Base-by-base conservation (phyloP, 306 rosid species). In the Dryas drummondii region DNA sequence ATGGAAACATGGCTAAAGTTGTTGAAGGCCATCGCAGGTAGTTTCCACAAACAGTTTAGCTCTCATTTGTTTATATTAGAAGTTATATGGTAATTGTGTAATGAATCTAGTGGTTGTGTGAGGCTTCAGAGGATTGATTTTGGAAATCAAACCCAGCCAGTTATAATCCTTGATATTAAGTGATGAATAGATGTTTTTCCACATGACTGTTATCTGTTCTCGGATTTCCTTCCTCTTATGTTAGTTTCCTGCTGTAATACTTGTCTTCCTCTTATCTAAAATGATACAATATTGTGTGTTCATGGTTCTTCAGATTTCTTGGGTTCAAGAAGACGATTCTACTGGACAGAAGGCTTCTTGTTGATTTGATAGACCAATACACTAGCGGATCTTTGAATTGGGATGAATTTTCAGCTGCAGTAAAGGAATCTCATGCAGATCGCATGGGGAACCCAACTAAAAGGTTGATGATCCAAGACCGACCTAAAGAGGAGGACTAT, bases 21-120 rank as follows among this genome's bases (percentile, higher is more conserved):
- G 99, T 94, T 62, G 99, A 90, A 82, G 99, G 99, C 76, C 97
- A 94, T 74, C 99, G 99, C 85, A 90, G 99, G 99, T 94, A 90
- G 4, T 63, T 55, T 72, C 40, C 82, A 32, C 41, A 50, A 14
- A 59, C 26, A 66, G 2, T 63, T 41, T 9, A 15, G 49, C 45
- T 60, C 4, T 12, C 46, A 46, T 56, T 52, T n/a, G 62, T 66
- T 53, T 41, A 59, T 63, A 44, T 57, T 9, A 55, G 14, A 53
- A 3, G 40, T 55, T 22, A 13, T 7, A 44, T 13, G 49, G 54
- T 42, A 52, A 52, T 27, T 19, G 44, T 49, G 17, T 16, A 40
- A n/a, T 49, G 16, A 19, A 17, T 47, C 15, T 13, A 49, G 52
- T 56, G 48, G 4, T 7, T 46, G 59, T 16, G 8, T 17, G 42